Base-by-base conservation (phyloP, 257 asterid species). In the Knoxia roxburghii region DNA sequence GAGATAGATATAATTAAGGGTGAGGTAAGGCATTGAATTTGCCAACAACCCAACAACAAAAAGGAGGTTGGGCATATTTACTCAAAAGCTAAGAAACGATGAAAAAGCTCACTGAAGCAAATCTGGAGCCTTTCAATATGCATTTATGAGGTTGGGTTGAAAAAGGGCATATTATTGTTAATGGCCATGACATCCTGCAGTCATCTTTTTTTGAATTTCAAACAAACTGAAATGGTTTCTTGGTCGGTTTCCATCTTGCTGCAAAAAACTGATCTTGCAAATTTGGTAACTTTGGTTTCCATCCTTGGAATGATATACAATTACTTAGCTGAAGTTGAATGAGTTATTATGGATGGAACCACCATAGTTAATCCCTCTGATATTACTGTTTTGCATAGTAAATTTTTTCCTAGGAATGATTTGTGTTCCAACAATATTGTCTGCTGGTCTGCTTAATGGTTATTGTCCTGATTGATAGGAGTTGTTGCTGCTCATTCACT, bases 61-160 rank as follows among this genome's bases (percentile, higher is more conserved):
- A 68, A 72, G 70, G 70, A 55, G 73, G 75, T 66, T 71, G 4
- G 78, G 70, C 26, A 78, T 78, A 75, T 78, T 78, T 75, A 75
- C 79, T 75, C 75, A 27, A 78, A 75, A 79, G 80, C 78, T 75
- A 79, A 40, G 70, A 57, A 75, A 72, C 72, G 70, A 87, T 83
- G 90, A 81, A 87, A 87, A 85, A 84, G 90, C 84, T 73, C 69
- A 82, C 78, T 75, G 89, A 74, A 81, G 86, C 92, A 80, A 80
- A 83, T 83, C 87, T 85, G 87, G 85, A 76, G 85, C 87, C 78
- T 82, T 65, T 82, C 75, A 76, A 79, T 80, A 57, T 84, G 89
- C 91, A 89, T 89, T 89, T 85, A 87, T 87, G 82, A 84, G 87
- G 87, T 81, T 81, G 85, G 86, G 80, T 3, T 37, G 41, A 69